These are phyloP conservation scores for Hericium coralloides DNA, from an alignment of 768 basidiomycete genomes.

Conservation along the genomic window DNA sequence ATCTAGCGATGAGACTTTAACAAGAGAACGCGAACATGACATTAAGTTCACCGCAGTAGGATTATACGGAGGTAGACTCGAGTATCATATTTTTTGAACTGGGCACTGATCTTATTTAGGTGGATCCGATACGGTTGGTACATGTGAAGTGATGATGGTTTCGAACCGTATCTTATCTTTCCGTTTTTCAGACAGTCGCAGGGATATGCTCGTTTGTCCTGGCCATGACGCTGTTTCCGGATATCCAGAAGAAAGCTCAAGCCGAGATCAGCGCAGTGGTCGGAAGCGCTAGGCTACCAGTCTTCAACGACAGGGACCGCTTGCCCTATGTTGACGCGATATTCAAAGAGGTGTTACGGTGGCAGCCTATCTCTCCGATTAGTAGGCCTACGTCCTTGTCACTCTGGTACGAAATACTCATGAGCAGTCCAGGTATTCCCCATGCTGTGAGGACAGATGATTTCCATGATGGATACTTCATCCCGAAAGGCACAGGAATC, in stretches of 20 bases:
- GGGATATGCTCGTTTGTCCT: conserved; percentile 7
- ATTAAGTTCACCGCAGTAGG: not conserved
- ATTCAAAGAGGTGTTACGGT: conserved; percentile 20
- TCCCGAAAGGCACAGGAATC: conserved; percentile 23
- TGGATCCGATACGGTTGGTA: conserved; percentile 1
- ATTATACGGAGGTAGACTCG: not conserved
- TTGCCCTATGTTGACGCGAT: conserved; percentile 20
- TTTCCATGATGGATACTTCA: conserved; percentile 20
- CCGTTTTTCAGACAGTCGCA: conserved; percentile 3
- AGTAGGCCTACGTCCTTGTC: conserved; percentile 3
- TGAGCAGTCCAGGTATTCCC: conserved; percentile 14
- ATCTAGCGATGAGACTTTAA: not conserved
- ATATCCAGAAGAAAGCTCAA: conserved; percentile 18
- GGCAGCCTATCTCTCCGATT: conserved; percentile 17
- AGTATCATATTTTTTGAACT: not conserved
- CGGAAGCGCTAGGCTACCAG: conserved; percentile 19
- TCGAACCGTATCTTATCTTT: not conserved
- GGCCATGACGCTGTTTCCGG: conserved; percentile 19
- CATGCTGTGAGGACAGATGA: conserved; percentile 22
- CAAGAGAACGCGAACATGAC: not conserved
- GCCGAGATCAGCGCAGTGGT: conserved; percentile 19
- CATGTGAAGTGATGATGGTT: not conserved
- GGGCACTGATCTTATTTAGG: not conserved
- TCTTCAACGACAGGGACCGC: conserved; percentile 11
- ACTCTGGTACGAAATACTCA: not conserved